Base-by-base conservation (phyloP, 1,284 basidiomycete species). In the Apiotrichum domesticum region DNA sequence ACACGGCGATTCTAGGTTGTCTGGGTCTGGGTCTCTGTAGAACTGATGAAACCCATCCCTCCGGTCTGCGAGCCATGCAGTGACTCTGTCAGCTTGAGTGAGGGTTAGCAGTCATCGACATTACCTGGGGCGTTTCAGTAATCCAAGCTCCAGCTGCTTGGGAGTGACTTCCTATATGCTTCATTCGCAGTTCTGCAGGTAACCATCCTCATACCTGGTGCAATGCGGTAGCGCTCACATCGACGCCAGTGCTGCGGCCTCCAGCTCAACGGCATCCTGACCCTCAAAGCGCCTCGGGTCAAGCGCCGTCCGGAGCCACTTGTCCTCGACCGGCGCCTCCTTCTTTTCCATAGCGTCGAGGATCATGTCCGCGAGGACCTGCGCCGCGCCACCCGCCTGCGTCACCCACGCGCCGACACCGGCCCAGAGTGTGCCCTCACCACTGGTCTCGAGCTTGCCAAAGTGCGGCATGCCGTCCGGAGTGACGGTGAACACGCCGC, bases 281-380 rank as follows among this genome's bases (percentile, higher is more conserved):
- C 54, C 54, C 13, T 54, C 53, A 58, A 65, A 82, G 70, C 59
- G 51, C 34, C 53, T 53, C 7, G 67, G 67, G 41, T 65, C 62
- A 10, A 69, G 35, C 13, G 57, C 63, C 7, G 32, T 35, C 21
- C 58, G 52, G 37, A 69, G 37, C 46, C 54, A 55, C 47, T 33
- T n/a, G 13, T 54, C 43, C 7, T 33, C 35, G 11, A 47, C 50
- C 39, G 7, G 7, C 1, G 42, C 44, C 11, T 33, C 7, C 10
- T 15, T 9, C 40, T 48, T 51, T 3, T 55, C 59, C 21, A 55
- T 21, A 6, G 50, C 53, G 33, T 49, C 46, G 8, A 62, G 37
- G n/a, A 69, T 51, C 57, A 54, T 35, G 33, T 54, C 54, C 1
- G 66, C 66, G 15, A 67, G 55, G 33, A 69, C 32, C 5, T 52